These are phyloP conservation scores for Pestalotiopsis fici DNA, from an alignment of 2,329 filamentous ascomycete species.

Conservation along the genomic window DNA sequence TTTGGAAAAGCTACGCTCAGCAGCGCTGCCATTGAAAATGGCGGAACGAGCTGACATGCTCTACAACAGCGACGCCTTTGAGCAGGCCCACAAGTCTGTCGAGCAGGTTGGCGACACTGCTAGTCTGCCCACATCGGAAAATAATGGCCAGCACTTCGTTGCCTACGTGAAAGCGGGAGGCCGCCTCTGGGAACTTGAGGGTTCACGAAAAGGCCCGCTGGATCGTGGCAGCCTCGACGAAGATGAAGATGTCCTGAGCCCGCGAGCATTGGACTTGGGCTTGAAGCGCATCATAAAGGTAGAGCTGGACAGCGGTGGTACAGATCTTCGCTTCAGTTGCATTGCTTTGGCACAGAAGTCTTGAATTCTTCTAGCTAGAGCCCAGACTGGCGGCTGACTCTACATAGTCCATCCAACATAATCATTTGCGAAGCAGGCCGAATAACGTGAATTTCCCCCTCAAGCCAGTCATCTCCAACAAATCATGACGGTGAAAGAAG, in stretches of 20 bases:
- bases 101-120: slow-evolving; percentile 68
- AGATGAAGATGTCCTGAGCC: slow-evolving; percentile 65
- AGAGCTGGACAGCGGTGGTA: slow-evolving; percentile 28
- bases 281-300: slow-evolving; percentile 44
- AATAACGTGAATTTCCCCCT: background rate
- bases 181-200: slow-evolving; percentile 79
- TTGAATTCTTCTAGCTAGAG: background rate
- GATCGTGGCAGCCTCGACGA: slow-evolving; percentile 58
- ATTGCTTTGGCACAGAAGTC: slow-evolving; percentile 33
- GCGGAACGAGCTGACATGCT: slow-evolving; percentile 65
- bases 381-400: background rate
- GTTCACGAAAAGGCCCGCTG: slow-evolving; percentile 70
- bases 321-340: slow-evolving; percentile 38
- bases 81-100: slow-evolving; percentile 72
- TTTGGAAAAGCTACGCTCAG: slow-evolving; percentile 59
- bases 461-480: slow-evolving; percentile 52
- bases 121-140: slow-evolving; percentile 61
- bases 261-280: slow-evolving; percentile 66
- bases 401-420: background rate
- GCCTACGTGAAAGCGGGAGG: slow-evolving; percentile 73
- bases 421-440: background rate
- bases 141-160: slow-evolving; percentile 75
- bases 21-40: slow-evolving; percentile 65
- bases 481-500: slow-evolving; percentile 75
- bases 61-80: slow-evolving; percentile 70